Percentiles rank a stretch among this genome's conserved stretches.
These are phyloP conservation scores for Fusarium mundagurra DNA, from an alignment of 2,329 filamentous ascomycete species.

Conservation along the genomic window DNA sequence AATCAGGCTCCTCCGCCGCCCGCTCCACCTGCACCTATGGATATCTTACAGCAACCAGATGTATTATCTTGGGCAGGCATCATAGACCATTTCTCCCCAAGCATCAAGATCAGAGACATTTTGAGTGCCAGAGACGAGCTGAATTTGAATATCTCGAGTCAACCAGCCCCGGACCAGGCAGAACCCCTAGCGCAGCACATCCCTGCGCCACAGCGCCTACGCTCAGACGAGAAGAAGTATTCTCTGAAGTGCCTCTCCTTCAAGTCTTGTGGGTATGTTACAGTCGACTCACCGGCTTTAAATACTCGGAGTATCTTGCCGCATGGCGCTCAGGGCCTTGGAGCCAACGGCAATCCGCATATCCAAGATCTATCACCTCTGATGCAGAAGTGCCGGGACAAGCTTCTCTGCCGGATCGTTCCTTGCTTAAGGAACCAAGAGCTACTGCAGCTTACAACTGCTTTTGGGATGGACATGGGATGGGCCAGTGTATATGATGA, in stretches of 20 bases:
- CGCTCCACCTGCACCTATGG: conserved; percentile 1
- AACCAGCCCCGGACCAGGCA: conserved; percentile 7
- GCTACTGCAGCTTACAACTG: conserved; percentile 39
- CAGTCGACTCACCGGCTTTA: conserved; percentile 50
- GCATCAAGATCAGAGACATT: conserved; percentile 45
- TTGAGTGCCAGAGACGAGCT: conserved; percentile 14
- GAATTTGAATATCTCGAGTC: background rate
- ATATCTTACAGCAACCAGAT: conserved; percentile 42
- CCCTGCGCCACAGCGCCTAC: conserved; percentile 34
- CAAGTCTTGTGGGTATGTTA: conserved; percentile 70
- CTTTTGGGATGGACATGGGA: conserved; percentile 50
- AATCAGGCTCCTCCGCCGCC: background rate
- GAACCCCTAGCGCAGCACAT: conserved; percentile 32
- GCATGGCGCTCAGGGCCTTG: conserved; percentile 33
- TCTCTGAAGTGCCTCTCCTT: conserved; percentile 57
- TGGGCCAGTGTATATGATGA: conserved; percentile 51
- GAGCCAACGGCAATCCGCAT: conserved; percentile 36
- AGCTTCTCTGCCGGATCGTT: conserved; percentile 49
- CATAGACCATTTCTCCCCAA: conserved; percentile 55
- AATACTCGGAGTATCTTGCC: conserved; percentile 51
- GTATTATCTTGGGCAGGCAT: conserved; percentile 54
- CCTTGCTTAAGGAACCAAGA: conserved; percentile 46
- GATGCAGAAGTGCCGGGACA: conserved; percentile 52
- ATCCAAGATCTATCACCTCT: conserved; percentile 36
- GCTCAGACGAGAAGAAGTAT: conserved; percentile 43